Base-by-base conservation (phyloP, 2,329 filamentous ascomycete species). In the Zopfia rhizophila region DNA sequence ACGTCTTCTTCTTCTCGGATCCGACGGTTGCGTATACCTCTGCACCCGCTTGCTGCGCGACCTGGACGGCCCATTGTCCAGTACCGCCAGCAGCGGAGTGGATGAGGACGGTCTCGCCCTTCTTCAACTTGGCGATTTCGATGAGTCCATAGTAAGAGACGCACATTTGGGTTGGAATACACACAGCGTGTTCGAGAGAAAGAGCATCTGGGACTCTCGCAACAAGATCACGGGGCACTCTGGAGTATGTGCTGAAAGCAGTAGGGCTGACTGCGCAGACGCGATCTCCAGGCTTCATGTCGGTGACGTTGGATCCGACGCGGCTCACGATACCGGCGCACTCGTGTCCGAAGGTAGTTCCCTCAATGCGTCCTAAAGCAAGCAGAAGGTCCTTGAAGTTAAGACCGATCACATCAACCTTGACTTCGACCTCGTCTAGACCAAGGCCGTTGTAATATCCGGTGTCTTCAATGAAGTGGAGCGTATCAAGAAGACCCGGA, bases 391-490 rank as follows among this genome's bases (percentile, higher is more conserved):
- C 38, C 18, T 41, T 41, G 36, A 38, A 38, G 23, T 38, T 38
- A 3, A 38, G 21, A 27, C 36, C 36, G 18, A 38, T n/a, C 7
- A 24, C 13, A 7, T 10, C 33, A 22, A 60, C 57, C 19, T 57
- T 51, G 18, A 68, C 48, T 31, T 68, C 66, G n/a, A 67, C 51
- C 3, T 60, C 44, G 14, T 64, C 31, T n/a, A n/a, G n/a, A n/a
- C n/a, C n/a, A n/a, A n/a, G n/a, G n/a, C n/a, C n/a, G n/a, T 18
- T 45, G 25, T 53, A 45, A 12, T 30, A 25, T 10, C 28, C 22
- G 8, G 8, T n/a, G 19, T 35, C 31, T 7, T 35, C 31, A 22
- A 35, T 17, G 31, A 51, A 54, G 18, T 38, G 33, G 31, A 52
- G 29, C 7, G 44, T 53, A 23, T 29, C 42, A 12, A 53, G 36